Evolutionary conservation across 768 basidiomycete genomes (phyloP).

Genomic region (Collybia sp.): DNA sequence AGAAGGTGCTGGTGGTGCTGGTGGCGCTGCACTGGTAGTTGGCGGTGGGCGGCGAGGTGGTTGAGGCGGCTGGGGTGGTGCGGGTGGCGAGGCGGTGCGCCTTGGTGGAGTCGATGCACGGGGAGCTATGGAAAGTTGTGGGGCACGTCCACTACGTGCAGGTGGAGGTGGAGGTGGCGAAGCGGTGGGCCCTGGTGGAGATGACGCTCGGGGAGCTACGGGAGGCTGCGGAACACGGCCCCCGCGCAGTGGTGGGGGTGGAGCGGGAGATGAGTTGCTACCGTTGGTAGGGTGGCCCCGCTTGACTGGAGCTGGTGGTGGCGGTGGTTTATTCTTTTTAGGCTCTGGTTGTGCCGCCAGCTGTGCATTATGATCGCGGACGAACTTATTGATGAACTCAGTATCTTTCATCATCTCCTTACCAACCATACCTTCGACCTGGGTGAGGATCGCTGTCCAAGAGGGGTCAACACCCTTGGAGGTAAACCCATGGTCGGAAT

Average conservation of each 20-base stretch:
- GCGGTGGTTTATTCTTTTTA: constrained; percentile 25
- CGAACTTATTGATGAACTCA: constrained; percentile 86
- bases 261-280: constrained; percentile 29
- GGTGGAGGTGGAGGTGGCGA: constrained; percentile 26
- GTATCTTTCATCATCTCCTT: constrained; percentile 73
- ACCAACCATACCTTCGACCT: constrained; percentile 66
- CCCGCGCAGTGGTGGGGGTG: constrained; percentile 25
- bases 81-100: no score
- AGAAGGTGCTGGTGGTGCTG: no score
- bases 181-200: constrained; percentile 23
- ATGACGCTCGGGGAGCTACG: constrained; percentile 23
- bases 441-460: constrained; percentile 72
- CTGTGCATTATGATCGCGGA: constrained; percentile 25
- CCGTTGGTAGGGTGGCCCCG: constrained; percentile 28
- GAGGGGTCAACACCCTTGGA: constrained; percentile 86
- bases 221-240: constrained; percentile 24
- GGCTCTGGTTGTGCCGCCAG: constrained; percentile 34
- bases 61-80: no score
- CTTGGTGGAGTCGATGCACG: no score
- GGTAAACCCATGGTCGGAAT: constrained; percentile 80
- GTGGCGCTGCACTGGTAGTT: no score
- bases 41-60: no score
- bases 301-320: constrained; percentile 37
- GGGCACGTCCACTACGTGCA: constrained; percentile 6
- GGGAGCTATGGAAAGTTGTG: constrained; percentile 4